Evolutionary conservation across 176 grass and related monocot genomes (phyloP), one percentile per base, ranked within the genome.

Genomic region (Poa pratensis): DNA sequence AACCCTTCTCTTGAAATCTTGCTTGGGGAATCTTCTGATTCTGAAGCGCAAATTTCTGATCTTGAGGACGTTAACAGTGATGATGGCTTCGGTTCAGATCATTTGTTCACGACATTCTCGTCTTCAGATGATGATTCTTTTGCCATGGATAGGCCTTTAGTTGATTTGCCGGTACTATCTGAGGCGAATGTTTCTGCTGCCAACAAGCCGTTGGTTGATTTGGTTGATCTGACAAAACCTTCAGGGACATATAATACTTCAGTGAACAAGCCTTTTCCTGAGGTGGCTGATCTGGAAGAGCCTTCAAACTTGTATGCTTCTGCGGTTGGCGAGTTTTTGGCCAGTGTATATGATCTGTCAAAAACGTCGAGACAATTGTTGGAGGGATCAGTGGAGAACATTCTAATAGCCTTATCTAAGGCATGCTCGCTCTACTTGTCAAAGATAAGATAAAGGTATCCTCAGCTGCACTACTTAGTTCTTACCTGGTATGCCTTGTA

Each of bases 1-100:
- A 80, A 14, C 72, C 70, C 45, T 67, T 79, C 93, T 75, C 87
- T 94, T 28, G 82, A 94, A 90, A 82, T 76, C 48, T 81, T 92
- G 70, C 85, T 94, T 75, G 82, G 68, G 0, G 78, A 86, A 88
- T 86, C 85, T 78, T 90, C 67, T 45, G 81, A 78, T 68, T 87
- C 26, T 53, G 84, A 85, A 84, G 69, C 9, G 0, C 87, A 86
- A 69, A 69, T 73, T 80, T 90, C 92, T 71, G 46, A 57, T 10
- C 17, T 4, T 51, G 74, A 57, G 79, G 30, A 80, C 17, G 18
- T 11, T 67, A 54, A 71, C 24, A 59, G 27, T 43, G 73, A 9
- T 59, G 43, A 63, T 64, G 35, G 51, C 53, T 70, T 80, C 63
- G 60, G 15, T 37, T 74, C 90, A 54, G 24, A 80, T 87, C 19